phyloP scores from a whole-genome alignment of 768 basidiomycete species.

The Boletus speciosus region DNA sequence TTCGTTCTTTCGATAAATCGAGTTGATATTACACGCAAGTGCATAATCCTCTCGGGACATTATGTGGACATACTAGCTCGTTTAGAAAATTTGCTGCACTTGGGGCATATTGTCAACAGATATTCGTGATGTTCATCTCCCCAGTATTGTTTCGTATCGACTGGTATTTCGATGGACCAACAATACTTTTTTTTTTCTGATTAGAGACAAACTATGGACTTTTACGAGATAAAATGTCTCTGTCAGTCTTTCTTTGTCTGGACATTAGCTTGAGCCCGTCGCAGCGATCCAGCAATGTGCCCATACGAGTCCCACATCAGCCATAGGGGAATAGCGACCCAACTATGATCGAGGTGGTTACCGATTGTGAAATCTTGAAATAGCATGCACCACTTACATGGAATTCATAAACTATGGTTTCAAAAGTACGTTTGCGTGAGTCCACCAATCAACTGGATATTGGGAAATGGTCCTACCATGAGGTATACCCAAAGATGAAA shows the following conservation, averaged over 20 bases:
- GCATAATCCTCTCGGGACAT: slow-evolving; percentile 8
- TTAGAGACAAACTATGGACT: neutral
- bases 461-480: slow-evolving; percentile 46
- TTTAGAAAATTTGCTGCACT: neutral
- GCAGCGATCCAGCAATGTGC: slow-evolving; percentile 62
- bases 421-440: neutral
- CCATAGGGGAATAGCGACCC: slow-evolving; percentile 74
- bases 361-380: neutral
- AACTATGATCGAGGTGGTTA: slow-evolving; percentile 41
- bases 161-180: neutral
- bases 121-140: neutral
- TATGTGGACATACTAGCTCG: neutral
- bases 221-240: neutral
- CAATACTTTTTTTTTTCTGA: neutral
- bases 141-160: neutral
- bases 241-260: slow-evolving; percentile 38
- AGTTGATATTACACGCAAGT: neutral
- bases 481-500: slow-evolving; percentile 81
- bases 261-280: slow-evolving; percentile 32
- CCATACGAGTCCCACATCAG: slow-evolving; percentile 78
- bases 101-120: neutral
- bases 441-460: neutral
- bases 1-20: slow-evolving; percentile 5
- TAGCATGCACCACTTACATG: slow-evolving; percentile 48
- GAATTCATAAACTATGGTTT: slow-evolving; percentile 68